A percentile compares a stretch with the other conserved stretches of the same genome.
Evolutionary conservation across 2,329 filamentous ascomycete genomes (phyloP).

Genomic region (Penicillium sp.): DNA sequence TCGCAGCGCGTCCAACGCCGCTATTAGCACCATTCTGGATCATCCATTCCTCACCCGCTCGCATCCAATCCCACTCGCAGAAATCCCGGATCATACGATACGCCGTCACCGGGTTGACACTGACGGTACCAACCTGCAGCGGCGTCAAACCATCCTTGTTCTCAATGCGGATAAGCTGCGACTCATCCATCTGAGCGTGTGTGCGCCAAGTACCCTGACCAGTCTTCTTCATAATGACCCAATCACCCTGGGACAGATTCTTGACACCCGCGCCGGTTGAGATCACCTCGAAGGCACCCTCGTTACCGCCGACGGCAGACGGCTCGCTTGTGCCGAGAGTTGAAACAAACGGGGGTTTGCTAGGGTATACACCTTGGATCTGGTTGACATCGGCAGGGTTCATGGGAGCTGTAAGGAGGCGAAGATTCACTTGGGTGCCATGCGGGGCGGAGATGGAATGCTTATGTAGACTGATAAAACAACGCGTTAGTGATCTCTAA

Average conservation of each 20-base stretch:
- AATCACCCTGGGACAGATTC: constrained; percentile 74
- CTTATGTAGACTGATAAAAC: constrained; percentile 41
- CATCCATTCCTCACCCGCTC: constrained; percentile 79
- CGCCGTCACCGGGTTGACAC: constrained; percentile 90
- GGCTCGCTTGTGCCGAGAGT: constrained; percentile 74
- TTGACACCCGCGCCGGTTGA: constrained; percentile 63
- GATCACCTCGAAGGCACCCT: constrained; percentile 90
- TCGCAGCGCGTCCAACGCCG: constrained; percentile 85
- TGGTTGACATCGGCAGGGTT: constrained; percentile 99
- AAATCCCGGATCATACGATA: constrained; percentile 92
- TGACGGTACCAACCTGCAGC: constrained; percentile 81
- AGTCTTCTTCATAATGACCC: constrained; percentile 84
- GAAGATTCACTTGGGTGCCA: constrained; percentile 71
- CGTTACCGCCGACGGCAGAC: constrained; percentile 67
- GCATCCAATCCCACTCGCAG: constrained; percentile 53
- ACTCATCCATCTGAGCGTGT: constrained; percentile 68
- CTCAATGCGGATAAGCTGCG: constrained; percentile 67
- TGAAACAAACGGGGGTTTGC: constrained; percentile 74
- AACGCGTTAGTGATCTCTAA: not conserved
- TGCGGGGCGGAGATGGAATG: constrained; percentile 51
- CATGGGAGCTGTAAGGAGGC: constrained; percentile 85
- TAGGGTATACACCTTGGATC: constrained; percentile 93
- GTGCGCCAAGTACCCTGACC: constrained; percentile 95
- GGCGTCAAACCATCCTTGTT: constrained; percentile 70
- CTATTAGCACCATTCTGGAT: constrained; percentile 97